Conservation (phyloP, 1,284 basidiomycete species). For the Fomitiporia mediterranea region DNA sequence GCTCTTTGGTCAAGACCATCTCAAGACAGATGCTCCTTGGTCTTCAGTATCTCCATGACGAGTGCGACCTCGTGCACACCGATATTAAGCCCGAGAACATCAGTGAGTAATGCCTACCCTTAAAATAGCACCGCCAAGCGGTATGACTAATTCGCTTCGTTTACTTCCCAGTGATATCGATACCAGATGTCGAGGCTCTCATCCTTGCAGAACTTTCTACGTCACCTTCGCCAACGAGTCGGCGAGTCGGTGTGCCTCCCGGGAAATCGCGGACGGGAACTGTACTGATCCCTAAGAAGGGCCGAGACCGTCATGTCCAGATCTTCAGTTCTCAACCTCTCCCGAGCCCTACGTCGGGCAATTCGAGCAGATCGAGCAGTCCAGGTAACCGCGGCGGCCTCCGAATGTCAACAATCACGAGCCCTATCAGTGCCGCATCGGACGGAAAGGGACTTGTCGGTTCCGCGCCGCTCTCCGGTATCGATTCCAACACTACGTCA, state of each 20-base stretch:
- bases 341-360: slow-evolving; percentile 42
- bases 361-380: slow-evolving; percentile 46
- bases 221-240: slow-evolving; percentile 63
- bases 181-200: slow-evolving; percentile 68
- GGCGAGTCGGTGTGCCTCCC: slow-evolving; percentile 65
- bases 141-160: slow-evolving; percentile 9
- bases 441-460: slow-evolving; percentile 4
- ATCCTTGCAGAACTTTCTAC: slow-evolving; percentile 60
- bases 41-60: slow-evolving; percentile 87
- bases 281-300: slow-evolving; percentile 53
- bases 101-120: slow-evolving; percentile 44
- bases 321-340: slow-evolving; percentile 76
- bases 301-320: slow-evolving; percentile 60
- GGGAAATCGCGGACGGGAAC: slow-evolving; percentile 48
- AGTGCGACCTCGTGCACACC: slow-evolving; percentile 83
- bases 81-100: slow-evolving; percentile 95
- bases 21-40: slow-evolving; percentile 81
- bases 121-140: slow-evolving; percentile 17
- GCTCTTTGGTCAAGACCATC: slow-evolving; percentile 77
- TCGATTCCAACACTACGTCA: slow-evolving; percentile 12
- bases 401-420: slow-evolving; percentile 29
- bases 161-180: slow-evolving; percentile 60
- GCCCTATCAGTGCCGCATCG: slow-evolving; percentile 9
- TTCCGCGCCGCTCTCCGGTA: slow-evolving; percentile 12
- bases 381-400: slow-evolving; percentile 30